Base-by-base conservation (phyloP, 345 rosid genomes). In the Camelina neglecta region DNA sequence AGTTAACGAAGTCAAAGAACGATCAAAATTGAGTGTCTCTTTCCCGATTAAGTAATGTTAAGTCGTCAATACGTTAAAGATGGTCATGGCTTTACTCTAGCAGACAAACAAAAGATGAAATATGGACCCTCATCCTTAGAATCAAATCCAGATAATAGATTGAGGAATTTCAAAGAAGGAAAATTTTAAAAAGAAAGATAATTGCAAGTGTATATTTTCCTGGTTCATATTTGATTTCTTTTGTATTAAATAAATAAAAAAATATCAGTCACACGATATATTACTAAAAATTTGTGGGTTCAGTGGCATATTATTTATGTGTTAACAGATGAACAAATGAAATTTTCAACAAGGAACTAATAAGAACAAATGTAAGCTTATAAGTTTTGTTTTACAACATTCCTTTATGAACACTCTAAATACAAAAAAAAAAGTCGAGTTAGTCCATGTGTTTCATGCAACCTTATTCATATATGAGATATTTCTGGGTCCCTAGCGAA, bases 401-500 rank as follows among this genome's bases (percentile, higher is more conserved):
- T 57, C 21, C 29, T 35, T 26, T n/a, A 39, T 18, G 67, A 59
- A 39, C 35, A 67, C 41, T 60, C 55, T 26, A 41, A 59, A 53
- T 61, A 61, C 53, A 59, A 60, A 60, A 49, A 53, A 73, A 21
- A 44, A 21, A 44, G 65, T 65, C 6, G 18, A 26, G 45, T 29
- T 29, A 29, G 5, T 38, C 67, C 74, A 75, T 50, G 69, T 75
- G 79, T 75, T 41, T 68, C 69, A 60, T 51, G 74, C 69, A 50
- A 18, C 55, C 48, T 56, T 56, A 63, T 45, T 44, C 50, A 23
- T 65, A 26, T 65, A 26, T 26, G 16, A 39, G 48, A 58, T 58
- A 58, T 75, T 29, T 67, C 23, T 51, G 23, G 51, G 39, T 75
- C 73, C 68, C 79, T 60, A 48, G 48, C 23, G 55, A 53, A 35